Conservation (phyloP, 1,139 yeast genomes). For the Zygosaccharomyces sapae region DNA sequence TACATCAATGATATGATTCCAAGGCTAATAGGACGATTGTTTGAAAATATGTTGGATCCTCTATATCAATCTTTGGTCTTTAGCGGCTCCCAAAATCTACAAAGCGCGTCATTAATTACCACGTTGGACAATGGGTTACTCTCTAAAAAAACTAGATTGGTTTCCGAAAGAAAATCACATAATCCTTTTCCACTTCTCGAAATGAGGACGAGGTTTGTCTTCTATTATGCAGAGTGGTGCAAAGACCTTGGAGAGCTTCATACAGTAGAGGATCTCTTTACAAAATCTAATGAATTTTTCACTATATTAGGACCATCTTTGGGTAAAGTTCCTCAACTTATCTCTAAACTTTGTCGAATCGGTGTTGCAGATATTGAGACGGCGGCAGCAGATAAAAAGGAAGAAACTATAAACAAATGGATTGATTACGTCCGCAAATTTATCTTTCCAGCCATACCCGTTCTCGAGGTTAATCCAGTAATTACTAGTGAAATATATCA, state of each 20-base stretch:
- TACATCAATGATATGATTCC: constrained; percentile 52
- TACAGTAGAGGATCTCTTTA: constrained; percentile 45
- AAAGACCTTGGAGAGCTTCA: constrained; percentile 40
- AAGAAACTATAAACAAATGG: constrained; percentile 45
- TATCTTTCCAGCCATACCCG: constrained; percentile 64
- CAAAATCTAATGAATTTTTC: constrained; percentile 47
- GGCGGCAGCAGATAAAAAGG: constrained; percentile 22
- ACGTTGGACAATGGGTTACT: constrained; percentile 26
- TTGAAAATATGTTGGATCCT: constrained; percentile 50
- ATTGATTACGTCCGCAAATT: constrained; percentile 59
- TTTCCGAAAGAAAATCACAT: constrained; percentile 32
- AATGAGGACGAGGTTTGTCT: constrained; percentile 35
- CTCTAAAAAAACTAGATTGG: constrained; percentile 27
- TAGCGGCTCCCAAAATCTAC: neutral
- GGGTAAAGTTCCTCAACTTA: constrained; percentile 44
- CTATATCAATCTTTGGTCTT: constrained; percentile 36
- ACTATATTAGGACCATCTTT: constrained; percentile 55
- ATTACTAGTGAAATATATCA: constrained; percentile 58
- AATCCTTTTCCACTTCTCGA: constrained; percentile 39
- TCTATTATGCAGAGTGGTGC: constrained; percentile 54
- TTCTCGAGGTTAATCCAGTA: constrained; percentile 59
- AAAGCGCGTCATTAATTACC: constrained; percentile 10
- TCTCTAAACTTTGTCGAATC: constrained; percentile 60
- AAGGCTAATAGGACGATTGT: constrained; percentile 46
- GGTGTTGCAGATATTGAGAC: constrained; percentile 41